These are phyloP conservation scores for Rhodotorula sp. DNA, from an alignment of 1,284 basidiomycete genomes.

Conservation along the genomic window DNA sequence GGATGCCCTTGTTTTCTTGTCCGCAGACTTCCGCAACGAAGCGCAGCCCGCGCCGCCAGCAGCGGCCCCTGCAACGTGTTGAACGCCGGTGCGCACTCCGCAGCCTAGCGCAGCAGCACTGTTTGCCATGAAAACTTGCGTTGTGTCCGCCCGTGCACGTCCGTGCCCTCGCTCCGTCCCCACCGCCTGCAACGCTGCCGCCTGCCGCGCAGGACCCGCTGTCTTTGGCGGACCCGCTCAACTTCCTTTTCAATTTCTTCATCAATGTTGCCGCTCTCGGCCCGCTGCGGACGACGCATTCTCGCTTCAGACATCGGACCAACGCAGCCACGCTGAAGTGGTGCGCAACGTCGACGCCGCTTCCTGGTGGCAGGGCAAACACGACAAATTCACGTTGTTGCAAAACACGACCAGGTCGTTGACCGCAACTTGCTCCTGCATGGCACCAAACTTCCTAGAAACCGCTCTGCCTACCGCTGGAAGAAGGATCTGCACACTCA, in stretches of 20 bases:
- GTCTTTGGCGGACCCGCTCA: slow-evolving; percentile 1
- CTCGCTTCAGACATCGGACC: neutral
- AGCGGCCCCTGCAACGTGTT: too few species aligned
- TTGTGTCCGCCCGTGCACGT: too few species aligned
- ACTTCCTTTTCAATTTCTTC: slow-evolving; percentile 7
- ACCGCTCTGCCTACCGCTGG: slow-evolving; percentile 52
- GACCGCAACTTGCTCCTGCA: slow-evolving; percentile 29
- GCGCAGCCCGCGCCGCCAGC: too few species aligned
- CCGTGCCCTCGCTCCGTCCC: neutral
- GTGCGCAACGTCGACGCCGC: neutral
- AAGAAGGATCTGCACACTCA: slow-evolving; percentile 52
- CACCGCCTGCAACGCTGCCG: too few species aligned
- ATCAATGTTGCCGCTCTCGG: neutral
- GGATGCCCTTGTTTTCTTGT: too few species aligned
- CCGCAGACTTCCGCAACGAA: neutral
- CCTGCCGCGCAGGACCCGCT: too few species aligned
- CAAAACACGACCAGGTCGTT: neutral
- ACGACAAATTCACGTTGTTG: slow-evolving; percentile 2
- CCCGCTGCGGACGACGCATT: neutral
- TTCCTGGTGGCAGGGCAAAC: neutral
- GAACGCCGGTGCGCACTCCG: too few species aligned
- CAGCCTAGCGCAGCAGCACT: too few species aligned
- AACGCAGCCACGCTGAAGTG: neutral
- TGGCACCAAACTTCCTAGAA: slow-evolving; percentile 42
- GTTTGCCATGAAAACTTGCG: too few species aligned